Conservation (phyloP, 2,329 filamentous ascomycete species). For the Teratosphaeria pseudoeucalypti region DNA sequence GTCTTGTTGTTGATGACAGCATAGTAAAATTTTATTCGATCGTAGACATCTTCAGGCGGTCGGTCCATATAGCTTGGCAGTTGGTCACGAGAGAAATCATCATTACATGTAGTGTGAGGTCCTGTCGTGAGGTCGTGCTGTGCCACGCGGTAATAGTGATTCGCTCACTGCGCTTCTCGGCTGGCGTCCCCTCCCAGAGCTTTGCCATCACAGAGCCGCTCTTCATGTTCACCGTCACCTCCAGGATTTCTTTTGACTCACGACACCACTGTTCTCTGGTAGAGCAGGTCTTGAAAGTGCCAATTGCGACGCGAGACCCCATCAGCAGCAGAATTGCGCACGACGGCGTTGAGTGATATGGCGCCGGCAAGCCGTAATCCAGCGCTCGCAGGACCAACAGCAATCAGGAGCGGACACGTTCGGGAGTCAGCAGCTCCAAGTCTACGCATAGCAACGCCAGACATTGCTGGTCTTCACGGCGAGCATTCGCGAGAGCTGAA, state of each 20-base stretch:
- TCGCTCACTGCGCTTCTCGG: not conserved
- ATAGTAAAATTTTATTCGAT: too few relatives aligned
- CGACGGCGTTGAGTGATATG: not conserved
- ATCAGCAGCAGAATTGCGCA: not conserved
- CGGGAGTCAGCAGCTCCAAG: not conserved
- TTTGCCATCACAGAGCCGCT: not conserved
- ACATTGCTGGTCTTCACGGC: slow-evolving; percentile 1
- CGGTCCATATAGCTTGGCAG: not conserved
- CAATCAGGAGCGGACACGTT: not conserved
- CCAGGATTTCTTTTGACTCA: not conserved
- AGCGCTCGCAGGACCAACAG: not conserved
- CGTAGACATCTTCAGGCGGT: not conserved
- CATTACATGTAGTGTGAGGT: not conserved
- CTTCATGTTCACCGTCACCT: not conserved
- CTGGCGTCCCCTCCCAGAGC: not conserved
- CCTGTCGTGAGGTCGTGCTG: not conserved
- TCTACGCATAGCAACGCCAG: not conserved
- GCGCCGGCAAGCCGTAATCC: not conserved
- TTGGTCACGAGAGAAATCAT: not conserved
- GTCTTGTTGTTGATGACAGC: too few relatives aligned
- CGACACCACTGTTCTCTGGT: not conserved
- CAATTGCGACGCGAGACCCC: not conserved
- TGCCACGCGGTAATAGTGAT: not conserved
- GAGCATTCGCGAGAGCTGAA: slow-evolving; percentile 15
- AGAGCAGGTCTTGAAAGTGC: not conserved